Conservation (phyloP, 345 rosid genomes). For the Heritiera littoralis region DNA sequence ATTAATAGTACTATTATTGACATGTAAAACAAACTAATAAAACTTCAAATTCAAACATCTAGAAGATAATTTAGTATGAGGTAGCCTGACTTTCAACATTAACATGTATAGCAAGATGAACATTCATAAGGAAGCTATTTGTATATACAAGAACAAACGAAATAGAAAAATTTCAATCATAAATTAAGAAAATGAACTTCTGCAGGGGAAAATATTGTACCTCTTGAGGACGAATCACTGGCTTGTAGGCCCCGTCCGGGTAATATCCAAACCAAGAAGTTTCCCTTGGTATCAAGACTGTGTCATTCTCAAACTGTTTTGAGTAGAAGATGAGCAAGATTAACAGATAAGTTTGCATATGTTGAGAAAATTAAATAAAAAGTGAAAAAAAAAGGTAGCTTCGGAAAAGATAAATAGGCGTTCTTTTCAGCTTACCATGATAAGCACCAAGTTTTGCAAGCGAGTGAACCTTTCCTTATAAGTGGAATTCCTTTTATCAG, state of each 20-base stretch:
- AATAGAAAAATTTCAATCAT: not conserved
- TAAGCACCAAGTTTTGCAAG: slow-evolving; percentile 80
- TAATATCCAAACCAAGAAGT: slow-evolving; percentile 95
- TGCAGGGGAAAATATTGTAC: slow-evolving; percentile 31
- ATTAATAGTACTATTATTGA: not conserved
- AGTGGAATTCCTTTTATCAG: slow-evolving; percentile 56
- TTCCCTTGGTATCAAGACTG: slow-evolving; percentile 78
- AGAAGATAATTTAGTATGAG: slow-evolving; percentile 4
- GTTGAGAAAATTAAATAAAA: not conserved
- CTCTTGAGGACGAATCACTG: slow-evolving; percentile 55
- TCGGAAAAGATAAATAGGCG: not conserved
- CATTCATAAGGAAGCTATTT: not conserved
- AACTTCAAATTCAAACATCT: not conserved
- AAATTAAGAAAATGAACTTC: not conserved
- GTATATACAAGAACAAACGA: not conserved
- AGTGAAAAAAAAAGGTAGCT: not conserved
- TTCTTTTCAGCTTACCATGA: slow-evolving; percentile 61
- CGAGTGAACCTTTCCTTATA: slow-evolving; percentile 68
- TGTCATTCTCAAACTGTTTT: slow-evolving; percentile 71
- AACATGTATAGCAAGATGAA: not conserved
- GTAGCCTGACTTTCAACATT: not conserved
- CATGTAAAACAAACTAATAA: not conserved
- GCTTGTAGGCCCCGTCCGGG: slow-evolving; percentile 67
- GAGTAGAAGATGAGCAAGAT: not conserved
- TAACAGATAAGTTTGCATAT: not conserved